Evolutionary conservation across 129 eudicot species (phyloP).

Genomic region (Glebionis coronaria): DNA sequence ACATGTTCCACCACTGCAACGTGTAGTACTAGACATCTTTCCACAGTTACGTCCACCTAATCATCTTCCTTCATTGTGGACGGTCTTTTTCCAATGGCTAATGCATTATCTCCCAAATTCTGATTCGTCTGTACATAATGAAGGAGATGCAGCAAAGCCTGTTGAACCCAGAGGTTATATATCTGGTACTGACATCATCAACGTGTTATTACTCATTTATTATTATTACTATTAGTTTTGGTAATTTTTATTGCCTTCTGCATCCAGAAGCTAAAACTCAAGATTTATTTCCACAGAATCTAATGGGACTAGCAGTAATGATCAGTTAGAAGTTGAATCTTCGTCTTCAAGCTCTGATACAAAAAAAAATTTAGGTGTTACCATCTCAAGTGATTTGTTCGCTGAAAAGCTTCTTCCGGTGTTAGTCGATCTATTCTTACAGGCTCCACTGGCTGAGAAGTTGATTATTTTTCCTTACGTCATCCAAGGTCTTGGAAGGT

Average conservation of each 20-base stretch:
- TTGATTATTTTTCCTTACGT: slow-evolving; percentile 55
- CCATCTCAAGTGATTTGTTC: slow-evolving; percentile 54
- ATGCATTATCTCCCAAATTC: slow-evolving; percentile 77
- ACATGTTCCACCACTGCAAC: slow-evolving; percentile 82
- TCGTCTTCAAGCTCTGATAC: slow-evolving; percentile 36
- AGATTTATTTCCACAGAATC: slow-evolving; percentile 32
- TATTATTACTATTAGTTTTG: slow-evolving; percentile 2
- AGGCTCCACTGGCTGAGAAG: slow-evolving; percentile 72
- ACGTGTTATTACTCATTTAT: neutral
- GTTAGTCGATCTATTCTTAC: slow-evolving; percentile 70
- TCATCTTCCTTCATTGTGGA: slow-evolving; percentile 83
- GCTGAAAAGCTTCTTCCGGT: slow-evolving; percentile 85
- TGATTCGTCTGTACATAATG: slow-evolving; percentile 37
- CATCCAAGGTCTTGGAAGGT: slow-evolving; percentile 88
- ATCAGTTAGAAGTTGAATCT: slow-evolving; percentile 32
- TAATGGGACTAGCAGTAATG: slow-evolving; percentile 37
- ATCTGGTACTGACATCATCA: slow-evolving; percentile 36
- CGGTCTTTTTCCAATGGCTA: slow-evolving; percentile 52
- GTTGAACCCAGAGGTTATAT: slow-evolving; percentile 23
- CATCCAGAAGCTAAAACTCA: neutral
- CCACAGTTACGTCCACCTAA: slow-evolving; percentile 70
- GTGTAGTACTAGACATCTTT: slow-evolving; percentile 69
- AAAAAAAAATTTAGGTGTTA: slow-evolving; percentile 11
- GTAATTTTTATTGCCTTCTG: neutral
- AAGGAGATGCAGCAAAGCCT: slow-evolving; percentile 33